Conservation (phyloP, 1,284 basidiomycete species). For the Cerioporus squamosus region DNA sequence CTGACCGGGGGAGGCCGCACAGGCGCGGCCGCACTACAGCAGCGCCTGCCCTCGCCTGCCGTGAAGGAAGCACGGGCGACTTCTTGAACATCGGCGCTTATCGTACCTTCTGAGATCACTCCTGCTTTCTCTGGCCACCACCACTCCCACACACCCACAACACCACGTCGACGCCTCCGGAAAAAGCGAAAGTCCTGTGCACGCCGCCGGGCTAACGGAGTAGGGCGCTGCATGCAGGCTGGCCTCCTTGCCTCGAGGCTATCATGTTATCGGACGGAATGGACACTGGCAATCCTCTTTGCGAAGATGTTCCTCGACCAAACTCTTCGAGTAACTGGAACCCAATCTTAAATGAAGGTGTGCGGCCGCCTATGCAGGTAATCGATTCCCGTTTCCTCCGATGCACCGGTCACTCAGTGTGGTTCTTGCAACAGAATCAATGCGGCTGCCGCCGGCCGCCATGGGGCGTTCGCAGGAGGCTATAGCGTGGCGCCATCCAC, state of each 20-base stretch:
- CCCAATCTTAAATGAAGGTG: neutral
- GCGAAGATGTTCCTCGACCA: too few species aligned
- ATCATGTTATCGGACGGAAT: neutral
- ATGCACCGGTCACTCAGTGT: conserved; percentile 8
- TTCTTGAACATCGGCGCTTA: conserved; percentile 4
- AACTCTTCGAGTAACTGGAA: neutral
- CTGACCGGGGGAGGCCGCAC: neutral
- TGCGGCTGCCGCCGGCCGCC: neutral
- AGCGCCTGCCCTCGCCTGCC: neutral
- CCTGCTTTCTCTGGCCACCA: conserved; percentile 1
- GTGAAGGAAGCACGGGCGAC: neutral
- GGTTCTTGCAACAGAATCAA: neutral
- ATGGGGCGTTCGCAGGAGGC: neutral
- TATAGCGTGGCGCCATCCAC: neutral
- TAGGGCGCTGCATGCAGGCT: neutral
- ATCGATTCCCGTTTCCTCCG: conserved; percentile 1
- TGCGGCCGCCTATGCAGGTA: conserved; percentile 1
- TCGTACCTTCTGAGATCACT: conserved; percentile 1
- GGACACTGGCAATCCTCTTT: neutral
- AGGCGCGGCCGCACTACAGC: conserved; percentile 1
- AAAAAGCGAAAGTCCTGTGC: neutral
- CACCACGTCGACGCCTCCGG: neutral
- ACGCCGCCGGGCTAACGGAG: neutral
- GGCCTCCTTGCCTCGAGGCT: neutral
- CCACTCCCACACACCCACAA: conserved; percentile 1